Conservation (phyloP, 1,284 basidiomycete species). For the Heterobasidion parviporum region DNA sequence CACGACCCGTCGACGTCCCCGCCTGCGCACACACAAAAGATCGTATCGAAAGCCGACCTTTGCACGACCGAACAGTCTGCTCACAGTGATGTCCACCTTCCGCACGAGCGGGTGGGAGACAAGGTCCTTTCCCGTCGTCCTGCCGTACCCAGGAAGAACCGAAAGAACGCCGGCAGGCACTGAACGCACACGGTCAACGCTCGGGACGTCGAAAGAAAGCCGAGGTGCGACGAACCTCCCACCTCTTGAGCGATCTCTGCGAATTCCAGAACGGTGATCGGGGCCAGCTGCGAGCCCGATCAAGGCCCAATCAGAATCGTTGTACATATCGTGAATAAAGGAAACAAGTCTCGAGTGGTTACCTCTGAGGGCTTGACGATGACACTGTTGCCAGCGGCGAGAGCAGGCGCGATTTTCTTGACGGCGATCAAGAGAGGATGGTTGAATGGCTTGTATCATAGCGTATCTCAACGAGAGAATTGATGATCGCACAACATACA, state of each 20-base stretch:
- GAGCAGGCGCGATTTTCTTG: slow-evolving; percentile 80
- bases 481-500: neutral
- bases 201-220: neutral
- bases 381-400: slow-evolving; percentile 78
- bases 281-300: slow-evolving; percentile 46
- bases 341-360: slow-evolving; percentile 5
- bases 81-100: slow-evolving; percentile 78
- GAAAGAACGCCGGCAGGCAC: slow-evolving; percentile 71
- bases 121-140: slow-evolving; percentile 53
- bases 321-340: neutral
- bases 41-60: too few species aligned
- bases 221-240: slow-evolving; percentile 42
- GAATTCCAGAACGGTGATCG: slow-evolving; percentile 71
- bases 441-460: slow-evolving; percentile 59
- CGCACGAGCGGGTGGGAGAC: slow-evolving; percentile 56
- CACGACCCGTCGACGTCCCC: slow-evolving; percentile 67
- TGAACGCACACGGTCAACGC: slow-evolving; percentile 17
- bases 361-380: slow-evolving; percentile 80
- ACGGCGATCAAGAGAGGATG: slow-evolving; percentile 76
- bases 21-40: slow-evolving; percentile 36
- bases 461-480: neutral
- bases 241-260: slow-evolving; percentile 53
- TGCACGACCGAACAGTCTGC: slow-evolving; percentile 12
- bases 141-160: slow-evolving; percentile 65
- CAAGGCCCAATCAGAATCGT: neutral